Base-by-base conservation (phyloP, 192 early-diverging fungal genomes). In the Neocallimastix lanati region DNA sequence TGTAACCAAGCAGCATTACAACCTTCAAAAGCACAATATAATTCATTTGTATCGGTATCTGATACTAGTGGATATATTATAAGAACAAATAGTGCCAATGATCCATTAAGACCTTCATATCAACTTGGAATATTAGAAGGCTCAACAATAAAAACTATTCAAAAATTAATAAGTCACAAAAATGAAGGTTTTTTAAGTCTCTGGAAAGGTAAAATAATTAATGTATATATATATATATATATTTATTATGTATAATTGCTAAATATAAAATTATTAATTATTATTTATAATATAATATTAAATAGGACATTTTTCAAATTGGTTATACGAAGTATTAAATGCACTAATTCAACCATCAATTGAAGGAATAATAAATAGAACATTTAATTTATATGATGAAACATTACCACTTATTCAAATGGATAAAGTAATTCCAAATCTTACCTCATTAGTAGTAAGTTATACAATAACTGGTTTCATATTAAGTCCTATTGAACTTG, bases 131-230 rank as follows among this genome's bases (percentile, higher is more conserved):
- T 86, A 16, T 38, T 83, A 78, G 85, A 84, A 36, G 77, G 78
- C 0, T 83, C 83, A 0, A 81, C 87, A 7, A 77, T 81, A 15
- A 77, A 35, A 25, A 80, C 80, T 27, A 84, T 87, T 2, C 50
- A n/a, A 67, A 67, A 67, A 67, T 25, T 78, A 77, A 11, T 77
- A 78, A n/a, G 81, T 88, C 77, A 67, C 12, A 78, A 83, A 25
- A 58, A 81, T 33, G 89, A 90, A 77, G 87, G 87, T 12, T 78
- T 88, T 37, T 21, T 81, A n/a, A 82, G 83, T 28, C 76, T 89
- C 11, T 90, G 86, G 86, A 90, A 90, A 84, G 89, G 88, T 86
- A 80, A 13, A n/a, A n/a, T n/a, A n/a, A n/a, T n/a, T n/a, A n/a
- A n/a, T n/a, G n/a, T n/a, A n/a, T n/a, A n/a, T n/a, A n/a, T n/a